Percentiles rank a stretch among this genome's conserved stretches.
Evolutionary conservation across 352 stramenopile genomes (phyloP).

Genomic region (Globisporangium solare): DNA sequence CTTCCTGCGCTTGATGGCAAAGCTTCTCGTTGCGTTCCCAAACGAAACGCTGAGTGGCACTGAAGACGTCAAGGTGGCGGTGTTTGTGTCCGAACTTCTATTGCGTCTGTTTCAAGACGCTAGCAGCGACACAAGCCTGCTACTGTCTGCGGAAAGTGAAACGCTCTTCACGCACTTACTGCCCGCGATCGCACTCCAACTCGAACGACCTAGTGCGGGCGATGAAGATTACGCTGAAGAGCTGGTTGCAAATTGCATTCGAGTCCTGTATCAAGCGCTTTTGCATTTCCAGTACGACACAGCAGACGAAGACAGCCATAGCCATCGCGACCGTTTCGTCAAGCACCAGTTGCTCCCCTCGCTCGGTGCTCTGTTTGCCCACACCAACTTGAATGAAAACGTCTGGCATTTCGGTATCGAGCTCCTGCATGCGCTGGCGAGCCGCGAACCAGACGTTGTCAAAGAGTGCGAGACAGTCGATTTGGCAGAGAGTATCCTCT

Average conservation of each 20-base stretch:
- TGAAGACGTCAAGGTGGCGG: constrained; percentile 24
- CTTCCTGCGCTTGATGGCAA: constrained; percentile 64
- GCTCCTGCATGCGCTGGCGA: constrained; percentile 40
- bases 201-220: constrained; percentile 6
- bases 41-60: constrained; percentile 25
- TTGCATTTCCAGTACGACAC: constrained; percentile 40
- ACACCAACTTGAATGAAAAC: constrained; percentile 24
- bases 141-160: constrained; percentile 40
- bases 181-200: constrained; percentile 33
- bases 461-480: constrained; percentile 13
- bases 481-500: constrained; percentile 22
- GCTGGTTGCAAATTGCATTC: constrained; percentile 39
- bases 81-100: constrained; percentile 39
- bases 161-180: constrained; percentile 51
- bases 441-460: constrained; percentile 27
- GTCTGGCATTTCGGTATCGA: constrained; percentile 48
- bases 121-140: constrained; percentile 24
- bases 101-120: constrained; percentile 41
- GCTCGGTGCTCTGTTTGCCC: constrained; percentile 22
- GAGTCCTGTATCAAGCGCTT: constrained; percentile 42
- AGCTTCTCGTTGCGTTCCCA: constrained; percentile 50
- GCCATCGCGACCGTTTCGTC: constrained; percentile 34
- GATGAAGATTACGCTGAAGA: constrained; percentile 15
- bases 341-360: constrained; percentile 39
- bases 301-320: constrained; percentile 12